These are phyloP conservation scores for Linaria vulgaris DNA, from an alignment of 257 asterid species.

Conservation along the genomic window DNA sequence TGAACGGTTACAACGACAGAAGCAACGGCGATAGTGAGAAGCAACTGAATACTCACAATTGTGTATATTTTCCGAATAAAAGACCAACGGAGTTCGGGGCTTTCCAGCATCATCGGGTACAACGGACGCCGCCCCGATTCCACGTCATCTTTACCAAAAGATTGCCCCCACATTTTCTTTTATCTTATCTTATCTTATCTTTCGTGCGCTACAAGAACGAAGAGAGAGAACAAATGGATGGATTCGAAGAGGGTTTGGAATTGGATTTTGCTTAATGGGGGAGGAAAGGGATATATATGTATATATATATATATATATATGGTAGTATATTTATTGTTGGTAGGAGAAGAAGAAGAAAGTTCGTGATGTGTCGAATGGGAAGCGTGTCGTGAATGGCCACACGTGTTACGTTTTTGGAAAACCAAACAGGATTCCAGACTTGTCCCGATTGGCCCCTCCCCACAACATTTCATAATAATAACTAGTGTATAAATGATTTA, in stretches of 20 bases:
- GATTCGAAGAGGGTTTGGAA: too few relatives aligned
- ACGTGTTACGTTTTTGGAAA: constrained; percentile 9
- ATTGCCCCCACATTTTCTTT: constrained; percentile 42
- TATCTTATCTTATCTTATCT: too few relatives aligned
- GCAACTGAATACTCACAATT: constrained; percentile 57
- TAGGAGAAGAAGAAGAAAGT: constrained; percentile 19
- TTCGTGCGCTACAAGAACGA: too few relatives aligned
- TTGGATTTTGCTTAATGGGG: constrained; percentile 20
- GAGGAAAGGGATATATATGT: constrained; percentile 5
- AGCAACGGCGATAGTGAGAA: constrained; percentile 62
- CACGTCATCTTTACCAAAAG: constrained; percentile 52
- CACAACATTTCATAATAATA: too few relatives aligned
- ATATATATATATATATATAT: too few relatives aligned
- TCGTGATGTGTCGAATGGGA: constrained; percentile 26
- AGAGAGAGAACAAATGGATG: too few relatives aligned
- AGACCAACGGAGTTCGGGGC: constrained; percentile 72
- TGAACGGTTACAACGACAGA: constrained; percentile 50
- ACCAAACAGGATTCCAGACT: constrained; percentile 21
- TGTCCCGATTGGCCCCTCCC: constrained; percentile 23
- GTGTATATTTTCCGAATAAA: constrained; percentile 71
- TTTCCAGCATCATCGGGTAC: constrained; percentile 74
- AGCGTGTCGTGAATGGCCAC: constrained; percentile 13
- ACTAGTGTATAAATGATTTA: too few relatives aligned
- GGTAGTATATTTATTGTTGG: too few relatives aligned
- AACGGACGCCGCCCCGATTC: constrained; percentile 46